Evolutionary conservation across 257 asterid species (phyloP), one percentile per base, ranked within the genome.

Genomic region (Nicotiana paniculata): DNA sequence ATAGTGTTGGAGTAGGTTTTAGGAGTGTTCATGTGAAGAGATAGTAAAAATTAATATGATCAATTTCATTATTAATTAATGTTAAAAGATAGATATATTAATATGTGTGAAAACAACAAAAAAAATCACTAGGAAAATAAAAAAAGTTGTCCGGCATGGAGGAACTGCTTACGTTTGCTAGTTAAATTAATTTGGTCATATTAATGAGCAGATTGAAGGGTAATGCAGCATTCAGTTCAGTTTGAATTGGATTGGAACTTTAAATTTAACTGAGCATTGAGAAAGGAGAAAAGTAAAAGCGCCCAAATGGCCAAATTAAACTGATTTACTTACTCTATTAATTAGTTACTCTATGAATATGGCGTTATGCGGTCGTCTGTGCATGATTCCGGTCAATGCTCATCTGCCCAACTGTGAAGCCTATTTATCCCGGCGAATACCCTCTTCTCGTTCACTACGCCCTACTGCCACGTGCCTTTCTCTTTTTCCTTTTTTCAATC

Each of bases 401-500:
- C 81, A 57, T 87, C 87, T 83, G 89, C 84, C 91, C 90, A 89
- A 87, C 88, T 83, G 86, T 80, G 90, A 61, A 59, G 53, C 85
- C 82, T 72, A 84, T 88, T 87, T 82, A 55, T 89, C 82, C 89
- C 89, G 88, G 89, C 92, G 93, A 91, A 90, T 89, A 82, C 81
- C 65, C 81, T 88, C 84, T 88, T 86, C 93, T 89, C 87, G 94
- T 92, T 90, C 89, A 48, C 91, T 63, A 88, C 93, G 93, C 92
- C 93, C 35, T 15, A 5, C 39, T n/a, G 92, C 92, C 94, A 92
- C 96, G 93, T 88, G 93, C 59, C 15, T 62, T 6, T 13, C 33
- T 39, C 74, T 24, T 57, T 28, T 18, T 16, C 18, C 48, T 16
- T 21, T 58, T 9, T 48, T 80, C 17, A 37, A 64, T 81, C 62